phyloP scores from a whole-genome alignment of 2,329 filamentous ascomycete genomes.

The Fusarium veterinarium region DNA sequence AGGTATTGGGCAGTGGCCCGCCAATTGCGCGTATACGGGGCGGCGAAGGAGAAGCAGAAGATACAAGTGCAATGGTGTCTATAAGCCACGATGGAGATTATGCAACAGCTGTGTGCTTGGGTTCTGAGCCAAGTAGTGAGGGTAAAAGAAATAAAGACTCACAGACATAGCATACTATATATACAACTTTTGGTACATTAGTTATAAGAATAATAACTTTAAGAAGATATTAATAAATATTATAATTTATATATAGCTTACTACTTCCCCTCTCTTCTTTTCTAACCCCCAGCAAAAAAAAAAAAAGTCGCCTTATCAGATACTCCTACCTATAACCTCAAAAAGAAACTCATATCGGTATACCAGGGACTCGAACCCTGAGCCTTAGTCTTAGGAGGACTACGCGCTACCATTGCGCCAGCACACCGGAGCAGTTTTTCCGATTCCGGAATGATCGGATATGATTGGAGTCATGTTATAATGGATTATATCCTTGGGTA shows the following conservation, averaged over 20 bases:
- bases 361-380: constrained; percentile 55
- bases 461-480: not conserved
- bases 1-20: constrained; percentile 52
- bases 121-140: constrained; percentile 45
- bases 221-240: not conserved
- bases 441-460: constrained; percentile 36
- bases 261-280: no score
- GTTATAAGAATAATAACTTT: not conserved
- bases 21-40: constrained; percentile 58
- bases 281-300: no score
- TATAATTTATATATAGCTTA: not conserved
- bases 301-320: no score
- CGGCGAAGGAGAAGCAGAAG: constrained; percentile 41
- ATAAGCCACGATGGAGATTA: constrained; percentile 92
- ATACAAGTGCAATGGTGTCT: constrained; percentile 74
- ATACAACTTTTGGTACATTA: no score
- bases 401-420: constrained; percentile 54
- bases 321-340: not conserved
- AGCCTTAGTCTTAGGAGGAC: constrained; percentile 56
- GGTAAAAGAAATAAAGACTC: not conserved
- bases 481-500: constrained; percentile 6
- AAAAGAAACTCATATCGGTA: constrained; percentile 27
- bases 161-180: not conserved
- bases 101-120: constrained; percentile 76
- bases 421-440: constrained; percentile 9